Evolutionary conservation across 768 basidiomycete species (phyloP).

Genomic region (Leccinellum luteum): DNA sequence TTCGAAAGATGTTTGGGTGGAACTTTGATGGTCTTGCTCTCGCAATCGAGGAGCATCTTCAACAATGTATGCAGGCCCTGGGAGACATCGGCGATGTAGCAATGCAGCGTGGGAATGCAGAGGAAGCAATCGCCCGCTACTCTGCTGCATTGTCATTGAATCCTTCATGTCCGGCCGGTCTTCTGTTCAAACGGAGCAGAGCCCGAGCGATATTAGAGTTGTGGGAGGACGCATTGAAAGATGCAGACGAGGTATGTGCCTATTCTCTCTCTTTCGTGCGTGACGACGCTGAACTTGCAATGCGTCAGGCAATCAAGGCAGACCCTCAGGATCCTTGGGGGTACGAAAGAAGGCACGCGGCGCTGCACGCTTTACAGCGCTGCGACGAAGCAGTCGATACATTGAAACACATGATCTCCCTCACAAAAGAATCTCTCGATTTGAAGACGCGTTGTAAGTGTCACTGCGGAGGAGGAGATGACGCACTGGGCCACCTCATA

Average conservation of each 20-base stretch:
- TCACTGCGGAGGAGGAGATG: conserved; percentile 6
- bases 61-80: not conserved
- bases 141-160: conserved; percentile 3
- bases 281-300: not conserved
- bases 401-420: conserved; percentile 1
- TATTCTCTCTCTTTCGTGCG: not conserved
- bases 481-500: conserved; percentile 11
- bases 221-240: conserved; percentile 10
- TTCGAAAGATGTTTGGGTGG: conserved; percentile 12
- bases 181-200: conserved; percentile 11
- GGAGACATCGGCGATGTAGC: conserved; percentile 2
- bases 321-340: not conserved
- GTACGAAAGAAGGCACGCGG: conserved; percentile 4
- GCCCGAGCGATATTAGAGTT: not conserved
- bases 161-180: not conserved
- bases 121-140: conserved; percentile 3
- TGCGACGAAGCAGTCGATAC: not conserved
- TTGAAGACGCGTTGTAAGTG: not conserved
- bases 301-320: not conserved
- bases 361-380: not conserved
- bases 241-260: conserved; percentile 12
- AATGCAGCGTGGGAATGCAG: not conserved
- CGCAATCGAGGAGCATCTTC: not conserved
- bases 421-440: not conserved
- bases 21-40: conserved; percentile 6